phyloP scores from a whole-genome alignment of 345 rosid genomes.

The Salix caprea region DNA sequence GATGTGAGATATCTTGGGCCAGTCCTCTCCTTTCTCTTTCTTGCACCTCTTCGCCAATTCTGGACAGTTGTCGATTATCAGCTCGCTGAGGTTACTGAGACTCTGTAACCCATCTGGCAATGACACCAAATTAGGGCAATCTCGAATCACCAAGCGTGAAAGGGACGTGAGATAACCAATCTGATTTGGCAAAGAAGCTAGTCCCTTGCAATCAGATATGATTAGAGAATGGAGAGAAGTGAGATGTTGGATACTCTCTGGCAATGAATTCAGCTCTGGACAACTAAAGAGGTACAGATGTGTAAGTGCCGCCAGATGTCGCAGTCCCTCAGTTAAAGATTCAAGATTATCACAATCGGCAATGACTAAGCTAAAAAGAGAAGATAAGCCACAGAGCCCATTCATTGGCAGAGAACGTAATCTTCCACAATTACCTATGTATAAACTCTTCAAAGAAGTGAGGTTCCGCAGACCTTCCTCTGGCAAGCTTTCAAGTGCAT shows the following conservation, averaged over 20 bases:
- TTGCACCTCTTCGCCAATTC: background rate
- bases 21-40: background rate
- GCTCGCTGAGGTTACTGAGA: background rate
- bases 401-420: background rate
- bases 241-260: background rate
- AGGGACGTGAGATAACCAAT: background rate
- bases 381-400: background rate
- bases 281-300: too few species aligned
- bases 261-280: background rate
- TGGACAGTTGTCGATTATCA: background rate
- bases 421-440: background rate
- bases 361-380: background rate
- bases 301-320: background rate
- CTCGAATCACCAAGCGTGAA: background rate
- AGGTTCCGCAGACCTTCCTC: background rate
- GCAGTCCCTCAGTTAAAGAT: background rate
- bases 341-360: background rate
- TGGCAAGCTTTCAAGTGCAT: slow-evolving; percentile 5
- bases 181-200: slow-evolving; percentile 3
- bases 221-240: background rate
- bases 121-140: background rate
- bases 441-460: background rate
- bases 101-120: background rate
- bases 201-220: background rate
- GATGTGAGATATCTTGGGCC: slow-evolving; percentile 9